Evolutionary conservation across 805 yeast genomes (phyloP).

Genomic region (Ogataea ganodermae): DNA sequence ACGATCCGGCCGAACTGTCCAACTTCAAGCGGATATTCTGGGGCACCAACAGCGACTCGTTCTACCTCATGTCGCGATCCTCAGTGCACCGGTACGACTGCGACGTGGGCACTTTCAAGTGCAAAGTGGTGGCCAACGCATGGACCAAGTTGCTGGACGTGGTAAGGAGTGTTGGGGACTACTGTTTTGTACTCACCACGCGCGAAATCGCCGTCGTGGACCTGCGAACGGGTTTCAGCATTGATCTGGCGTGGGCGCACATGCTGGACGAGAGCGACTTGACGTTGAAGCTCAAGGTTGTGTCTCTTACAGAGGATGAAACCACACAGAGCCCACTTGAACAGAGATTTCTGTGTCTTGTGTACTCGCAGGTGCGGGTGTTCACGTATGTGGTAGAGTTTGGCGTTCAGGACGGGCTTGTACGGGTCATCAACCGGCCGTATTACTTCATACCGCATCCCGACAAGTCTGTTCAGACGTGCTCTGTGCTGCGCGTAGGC

Average conservation of each 20-base stretch:
- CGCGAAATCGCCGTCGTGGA: slow-evolving; percentile 61
- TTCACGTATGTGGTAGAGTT: slow-evolving; percentile 36
- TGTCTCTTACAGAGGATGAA: slow-evolving; percentile 12
- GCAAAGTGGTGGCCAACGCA: slow-evolving; percentile 49
- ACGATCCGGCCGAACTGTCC: slow-evolving; percentile 55
- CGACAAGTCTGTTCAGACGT: slow-evolving; percentile 19
- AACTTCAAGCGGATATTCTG: slow-evolving; percentile 55
- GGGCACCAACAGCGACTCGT: slow-evolving; percentile 36
- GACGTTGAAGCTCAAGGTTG: slow-evolving; percentile 45
- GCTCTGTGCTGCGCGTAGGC: slow-evolving; percentile 8
- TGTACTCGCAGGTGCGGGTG: slow-evolving; percentile 33
- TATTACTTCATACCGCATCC: slow-evolving; percentile 29
- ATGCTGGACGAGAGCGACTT: slow-evolving; percentile 56
- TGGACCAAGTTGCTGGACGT: slow-evolving; percentile 57
- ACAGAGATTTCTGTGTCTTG: slow-evolving; percentile 25
- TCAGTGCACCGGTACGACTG: slow-evolving; percentile 40
- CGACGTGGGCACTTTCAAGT: slow-evolving; percentile 31
- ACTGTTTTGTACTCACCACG: slow-evolving; percentile 61
- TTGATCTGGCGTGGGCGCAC: slow-evolving; percentile 75
- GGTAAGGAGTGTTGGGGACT: slow-evolving; percentile 31
- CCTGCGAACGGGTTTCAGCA: slow-evolving; percentile 36
- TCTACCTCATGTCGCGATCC: slow-evolving; percentile 46
- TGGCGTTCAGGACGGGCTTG: slow-evolving; percentile 22
- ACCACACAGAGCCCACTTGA: background rate
- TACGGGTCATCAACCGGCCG: slow-evolving; percentile 25